These are phyloP conservation scores for Moniliella sp. DNA, from an alignment of 1,284 basidiomycete species.

Conservation along the genomic window DNA sequence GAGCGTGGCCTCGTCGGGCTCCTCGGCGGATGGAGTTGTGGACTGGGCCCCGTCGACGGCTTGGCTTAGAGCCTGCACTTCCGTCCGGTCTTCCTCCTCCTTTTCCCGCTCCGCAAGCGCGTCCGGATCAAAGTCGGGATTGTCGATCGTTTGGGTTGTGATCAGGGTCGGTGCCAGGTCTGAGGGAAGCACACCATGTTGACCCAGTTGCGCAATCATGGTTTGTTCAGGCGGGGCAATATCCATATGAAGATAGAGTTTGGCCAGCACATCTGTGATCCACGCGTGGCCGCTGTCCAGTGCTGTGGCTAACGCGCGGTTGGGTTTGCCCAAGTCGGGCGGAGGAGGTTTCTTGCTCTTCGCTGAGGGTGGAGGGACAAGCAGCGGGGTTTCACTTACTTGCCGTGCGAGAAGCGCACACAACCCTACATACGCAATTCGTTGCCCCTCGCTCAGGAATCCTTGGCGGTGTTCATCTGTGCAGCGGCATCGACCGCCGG, in stretches of 20 bases:
- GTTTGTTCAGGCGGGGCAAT: slow-evolving; percentile 23
- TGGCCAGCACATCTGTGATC: slow-evolving; percentile 26
- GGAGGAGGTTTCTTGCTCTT: too few relatives aligned
- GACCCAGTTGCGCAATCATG: slow-evolving; percentile 31
- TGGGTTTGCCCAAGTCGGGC: too few relatives aligned
- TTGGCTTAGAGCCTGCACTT: too few relatives aligned
- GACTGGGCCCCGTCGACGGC: too few relatives aligned
- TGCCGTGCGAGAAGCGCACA: slow-evolving; percentile 22
- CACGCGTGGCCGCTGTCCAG: slow-evolving; percentile 22
- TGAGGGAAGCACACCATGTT: slow-evolving; percentile 24
- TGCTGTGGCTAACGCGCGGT: slow-evolving; percentile 8
- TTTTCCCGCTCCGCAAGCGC: slow-evolving; percentile 4
- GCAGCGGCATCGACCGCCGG: slow-evolving; percentile 19
- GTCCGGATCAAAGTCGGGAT: slow-evolving; percentile 26
- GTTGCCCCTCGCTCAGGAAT: slow-evolving; percentile 27
- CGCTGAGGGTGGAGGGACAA: too few relatives aligned
- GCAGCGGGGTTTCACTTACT: too few relatives aligned
- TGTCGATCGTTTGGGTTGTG: slow-evolving; percentile 25
- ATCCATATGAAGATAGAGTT: slow-evolving; percentile 32
- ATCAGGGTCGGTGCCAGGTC: slow-evolving; percentile 28
- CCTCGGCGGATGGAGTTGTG: too few relatives aligned
- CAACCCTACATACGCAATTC: slow-evolving; percentile 31
- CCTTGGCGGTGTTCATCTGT: slow-evolving; percentile 30
- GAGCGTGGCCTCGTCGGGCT: too few relatives aligned
- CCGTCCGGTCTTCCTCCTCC: too few relatives aligned